These are phyloP conservation scores for Coemansia umbellata DNA, from an alignment of 192 early-diverging fungal species.

Conservation along the genomic window DNA sequence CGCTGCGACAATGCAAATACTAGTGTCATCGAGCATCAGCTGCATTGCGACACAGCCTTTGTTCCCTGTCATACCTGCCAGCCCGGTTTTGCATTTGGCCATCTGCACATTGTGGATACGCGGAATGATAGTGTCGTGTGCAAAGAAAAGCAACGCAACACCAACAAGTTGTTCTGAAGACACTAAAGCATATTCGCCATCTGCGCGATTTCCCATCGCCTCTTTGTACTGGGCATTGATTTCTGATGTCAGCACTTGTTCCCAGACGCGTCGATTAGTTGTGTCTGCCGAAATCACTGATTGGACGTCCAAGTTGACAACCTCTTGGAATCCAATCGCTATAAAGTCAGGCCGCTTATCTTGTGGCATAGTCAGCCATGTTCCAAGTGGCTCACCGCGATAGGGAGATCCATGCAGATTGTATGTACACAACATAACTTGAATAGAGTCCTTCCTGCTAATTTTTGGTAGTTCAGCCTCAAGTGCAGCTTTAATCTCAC, in stretches of 20 bases:
- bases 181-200: conserved; percentile 69
- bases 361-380: conserved; percentile 45
- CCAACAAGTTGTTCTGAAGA: conserved; percentile 88
- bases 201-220: conserved; percentile 12
- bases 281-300: conserved; percentile 66
- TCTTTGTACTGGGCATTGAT: conserved; percentile 32
- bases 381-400: conserved; percentile 54
- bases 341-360: conserved; percentile 66
- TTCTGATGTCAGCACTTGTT: conserved; percentile 31
- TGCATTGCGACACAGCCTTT: conserved; percentile 95
- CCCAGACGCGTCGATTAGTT: conserved; percentile 52
- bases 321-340: conserved; percentile 92
- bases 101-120: conserved; percentile 81
- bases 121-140: conserved; percentile 60
- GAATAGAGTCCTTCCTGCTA: conserved; percentile 48
- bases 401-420: conserved; percentile 85
- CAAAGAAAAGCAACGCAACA: conserved; percentile 85
- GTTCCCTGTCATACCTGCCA: conserved; percentile 94
- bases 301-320: conserved; percentile 83
- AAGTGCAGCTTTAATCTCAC: conserved; percentile 20
- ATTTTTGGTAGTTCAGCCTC: conserved; percentile 27
- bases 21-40: conserved; percentile 81
- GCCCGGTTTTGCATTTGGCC: conserved; percentile 86
- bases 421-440: conserved; percentile 81
- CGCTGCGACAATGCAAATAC: conserved; percentile 84